Base-by-base conservation (phyloP, 139 green algal genomes). In the Coccomyxa sp. region DNA sequence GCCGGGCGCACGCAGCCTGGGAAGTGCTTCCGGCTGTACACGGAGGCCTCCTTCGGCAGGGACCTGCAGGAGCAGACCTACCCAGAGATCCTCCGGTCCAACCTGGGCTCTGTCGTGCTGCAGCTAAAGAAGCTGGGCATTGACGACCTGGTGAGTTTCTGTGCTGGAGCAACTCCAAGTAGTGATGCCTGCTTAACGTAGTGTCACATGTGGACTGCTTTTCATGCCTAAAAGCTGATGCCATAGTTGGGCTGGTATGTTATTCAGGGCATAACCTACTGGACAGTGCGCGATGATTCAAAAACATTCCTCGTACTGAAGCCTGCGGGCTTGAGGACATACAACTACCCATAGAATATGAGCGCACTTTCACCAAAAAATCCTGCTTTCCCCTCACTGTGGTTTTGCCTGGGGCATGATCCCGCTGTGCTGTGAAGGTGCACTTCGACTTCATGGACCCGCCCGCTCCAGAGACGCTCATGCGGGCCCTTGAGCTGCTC, bases 371-470 rank as follows among this genome's bases (percentile, higher is more conserved):
- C 29, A 39, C 18, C 2, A 72, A 12, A 22, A 16, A 14, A 55
- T 34, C 68, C 2, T 70, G 24, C 27, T 74, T 33, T 14, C 64
- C 14, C 70, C 71, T 74, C 31, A 40, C 31, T 8, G 54, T 8
- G 39, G 27, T 76, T 55, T 40, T 70, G 22, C 29, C 34, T 72
- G 54, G 6, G 50, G 3, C 35, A 73, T n/a, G 7, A 50, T 29
- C 0, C 44, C 31, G 0, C 14, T 68, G n/a, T 64, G 36, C 7
- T 36, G 6, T 33, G 36, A 85, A 97, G 93, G 93, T 98, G 54
- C 96, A 99, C 86, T 99, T 99, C 89, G 96, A 99, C 90, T 99
- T 99, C 90, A 98, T 99, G 96, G 96, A 99, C 86, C 96, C 96
- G 22, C 96, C 96, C 37, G 96, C 96, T 2, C 96, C 96, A 24